Conservation (phyloP, 345 rosid species). For the Corchorus olitorius region DNA sequence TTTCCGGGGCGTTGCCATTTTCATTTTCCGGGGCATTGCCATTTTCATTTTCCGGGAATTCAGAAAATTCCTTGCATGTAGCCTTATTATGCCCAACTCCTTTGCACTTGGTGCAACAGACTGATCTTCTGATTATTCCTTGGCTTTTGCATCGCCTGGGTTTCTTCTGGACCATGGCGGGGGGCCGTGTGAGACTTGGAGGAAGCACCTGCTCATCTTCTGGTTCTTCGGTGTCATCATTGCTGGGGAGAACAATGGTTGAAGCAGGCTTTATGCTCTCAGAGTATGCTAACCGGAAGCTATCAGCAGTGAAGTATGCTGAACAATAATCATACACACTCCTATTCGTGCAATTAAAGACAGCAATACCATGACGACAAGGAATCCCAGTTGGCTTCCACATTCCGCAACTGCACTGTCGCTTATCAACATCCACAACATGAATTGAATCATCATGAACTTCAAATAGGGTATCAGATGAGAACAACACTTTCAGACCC, state of each 20-base stretch:
- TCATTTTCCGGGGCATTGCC: no score
- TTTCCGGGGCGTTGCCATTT: no score
- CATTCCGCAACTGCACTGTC: conserved; percentile 67
- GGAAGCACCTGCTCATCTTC: conserved; percentile 53
- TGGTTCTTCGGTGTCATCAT: conserved; percentile 27
- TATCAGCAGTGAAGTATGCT: conserved; percentile 53
- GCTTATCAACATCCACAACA: conserved; percentile 66
- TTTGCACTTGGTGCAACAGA: conserved; percentile 73
- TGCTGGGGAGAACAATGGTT: conserved; percentile 16
- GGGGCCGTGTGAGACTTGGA: conserved; percentile 46
- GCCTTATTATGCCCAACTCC: conserved; percentile 84
- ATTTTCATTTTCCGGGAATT: not conserved
- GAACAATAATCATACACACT: conserved; percentile 69
- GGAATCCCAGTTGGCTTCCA: conserved; percentile 80
- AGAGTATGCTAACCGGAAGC: conserved; percentile 55
- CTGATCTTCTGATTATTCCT: conserved; percentile 51
- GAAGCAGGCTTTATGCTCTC: conserved; percentile 49
- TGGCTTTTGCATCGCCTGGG: conserved; percentile 37
- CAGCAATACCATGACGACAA: conserved; percentile 84
- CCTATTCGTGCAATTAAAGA: conserved; percentile 52
- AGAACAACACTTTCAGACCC: conserved; percentile 63
- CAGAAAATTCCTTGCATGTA: conserved; percentile 64
- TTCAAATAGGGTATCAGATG: conserved; percentile 82
- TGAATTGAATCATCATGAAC: conserved; percentile 72
- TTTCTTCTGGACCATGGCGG: conserved; percentile 40